phyloP scores from a whole-genome alignment of 2,329 filamentous ascomycete genomes.

The Fusarium caatingaense region DNA sequence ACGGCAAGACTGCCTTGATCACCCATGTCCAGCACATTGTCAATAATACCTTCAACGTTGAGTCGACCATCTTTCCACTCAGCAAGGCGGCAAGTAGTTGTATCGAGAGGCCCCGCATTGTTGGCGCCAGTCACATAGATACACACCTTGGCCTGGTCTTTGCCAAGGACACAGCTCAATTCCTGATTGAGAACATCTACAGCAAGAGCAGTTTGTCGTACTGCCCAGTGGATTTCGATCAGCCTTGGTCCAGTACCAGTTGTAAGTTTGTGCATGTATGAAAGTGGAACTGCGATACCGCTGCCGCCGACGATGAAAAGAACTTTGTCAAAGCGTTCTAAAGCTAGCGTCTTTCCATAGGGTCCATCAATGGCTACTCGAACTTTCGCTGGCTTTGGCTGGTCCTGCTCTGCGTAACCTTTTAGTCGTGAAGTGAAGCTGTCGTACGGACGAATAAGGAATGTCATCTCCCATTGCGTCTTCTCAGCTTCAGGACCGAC shows the following conservation, averaged over 20 bases:
- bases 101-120: neutral
- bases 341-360: neutral
- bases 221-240: slow-evolving; percentile 14
- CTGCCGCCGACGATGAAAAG: slow-evolving; percentile 21
- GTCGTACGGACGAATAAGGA: slow-evolving; percentile 59
- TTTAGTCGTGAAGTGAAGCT: slow-evolving; percentile 52
- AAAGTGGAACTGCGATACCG: slow-evolving; percentile 8
- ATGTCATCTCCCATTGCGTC: slow-evolving; percentile 47
- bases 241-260: fast-evolving
- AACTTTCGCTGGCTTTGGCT: neutral
- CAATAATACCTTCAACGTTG: neutral
- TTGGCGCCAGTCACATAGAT: neutral
- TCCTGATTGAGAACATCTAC: neutral
- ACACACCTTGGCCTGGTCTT: neutral
- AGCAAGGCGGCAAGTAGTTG: neutral
- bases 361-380: slow-evolving; percentile 4
- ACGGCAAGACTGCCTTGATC: neutral
- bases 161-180: neutral
- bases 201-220: slow-evolving; percentile 9
- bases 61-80: neutral
- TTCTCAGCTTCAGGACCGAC: neutral
- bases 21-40: neutral
- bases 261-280: neutral
- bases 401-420: neutral
- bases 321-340: neutral